Evolutionary conservation across 495 filamentous ascomycete genomes (phyloP).

Genomic region (Lentithecium fluviatile): DNA sequence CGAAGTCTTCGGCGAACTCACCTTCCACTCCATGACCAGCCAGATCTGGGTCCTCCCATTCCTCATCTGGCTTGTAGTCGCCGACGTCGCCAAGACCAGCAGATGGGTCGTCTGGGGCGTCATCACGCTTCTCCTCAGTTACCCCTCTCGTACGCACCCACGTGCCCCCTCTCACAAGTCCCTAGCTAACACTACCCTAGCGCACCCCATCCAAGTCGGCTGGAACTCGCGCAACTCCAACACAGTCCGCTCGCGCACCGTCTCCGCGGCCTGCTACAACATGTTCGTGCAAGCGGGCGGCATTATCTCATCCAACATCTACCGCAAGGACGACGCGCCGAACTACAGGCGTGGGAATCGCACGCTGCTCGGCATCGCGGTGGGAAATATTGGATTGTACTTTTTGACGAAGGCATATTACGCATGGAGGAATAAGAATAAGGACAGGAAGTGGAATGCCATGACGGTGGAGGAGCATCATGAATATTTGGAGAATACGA

Average conservation of each 20-base stretch:
- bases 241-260: slow-evolving; percentile 30
- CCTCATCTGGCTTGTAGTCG: slow-evolving; percentile 53
- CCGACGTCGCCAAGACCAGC: slow-evolving; percentile 47
- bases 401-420: slow-evolving; percentile 30
- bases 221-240: slow-evolving; percentile 34
- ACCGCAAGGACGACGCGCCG: slow-evolving; percentile 33
- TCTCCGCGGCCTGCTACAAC: slow-evolving; percentile 62
- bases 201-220: slow-evolving; percentile 34
- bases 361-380: slow-evolving; percentile 10
- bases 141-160: slow-evolving; percentile 53
- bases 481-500: slow-evolving; percentile 25
- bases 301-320: slow-evolving; percentile 59
- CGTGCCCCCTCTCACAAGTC: background rate
- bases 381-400: slow-evolving; percentile 20
- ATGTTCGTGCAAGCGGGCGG: slow-evolving; percentile 68
- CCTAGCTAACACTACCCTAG: slow-evolving; percentile 2
- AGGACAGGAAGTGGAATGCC: slow-evolving; percentile 27
- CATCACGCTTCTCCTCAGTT: slow-evolving; percentile 57
- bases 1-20: slow-evolving; percentile 19
- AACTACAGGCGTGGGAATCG: slow-evolving; percentile 30
- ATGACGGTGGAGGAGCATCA: slow-evolving; percentile 16
- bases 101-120: slow-evolving; percentile 59
- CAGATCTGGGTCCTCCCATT: slow-evolving; percentile 46
- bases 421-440: slow-evolving; percentile 21
- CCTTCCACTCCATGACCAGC: slow-evolving; percentile 13